phyloP scores from a whole-genome alignment of 129 eudicot species.

The Kitagawia praeruptora region DNA sequence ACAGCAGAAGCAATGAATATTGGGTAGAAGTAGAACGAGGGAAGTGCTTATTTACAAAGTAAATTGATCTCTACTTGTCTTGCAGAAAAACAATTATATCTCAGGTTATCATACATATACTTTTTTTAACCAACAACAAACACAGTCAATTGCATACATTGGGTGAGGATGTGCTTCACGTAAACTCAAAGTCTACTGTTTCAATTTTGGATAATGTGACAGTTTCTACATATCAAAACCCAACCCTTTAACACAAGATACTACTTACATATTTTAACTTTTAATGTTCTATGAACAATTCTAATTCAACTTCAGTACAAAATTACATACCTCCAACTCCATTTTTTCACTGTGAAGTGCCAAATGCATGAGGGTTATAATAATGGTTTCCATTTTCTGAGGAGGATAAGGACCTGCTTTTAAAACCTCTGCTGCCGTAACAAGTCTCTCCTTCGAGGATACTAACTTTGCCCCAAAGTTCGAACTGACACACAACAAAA shows the following conservation, averaged over 20 bases:
- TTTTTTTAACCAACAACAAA: neutral
- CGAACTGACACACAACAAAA: slow-evolving; percentile 38
- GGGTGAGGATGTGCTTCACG: neutral
- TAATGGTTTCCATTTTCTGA: slow-evolving; percentile 64
- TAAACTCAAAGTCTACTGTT: neutral
- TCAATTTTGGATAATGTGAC: neutral
- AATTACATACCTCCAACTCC: slow-evolving; percentile 68
- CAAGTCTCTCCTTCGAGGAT: slow-evolving; percentile 43
- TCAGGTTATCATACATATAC: neutral
- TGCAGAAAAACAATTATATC: too few species aligned
- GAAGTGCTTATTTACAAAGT: neutral
- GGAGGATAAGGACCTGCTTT: slow-evolving; percentile 72
- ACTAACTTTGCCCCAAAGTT: slow-evolving; percentile 68
- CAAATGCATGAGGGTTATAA: slow-evolving; percentile 76
- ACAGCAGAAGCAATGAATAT: neutral
- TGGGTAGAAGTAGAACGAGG: neutral
- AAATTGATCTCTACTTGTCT: neutral
- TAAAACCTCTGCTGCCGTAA: slow-evolving; percentile 59
- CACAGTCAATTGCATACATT: neutral
- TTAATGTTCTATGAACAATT: neutral
- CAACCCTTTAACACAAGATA: neutral
- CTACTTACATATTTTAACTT: neutral
- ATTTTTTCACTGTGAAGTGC: slow-evolving; percentile 73
- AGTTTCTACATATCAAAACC: neutral
- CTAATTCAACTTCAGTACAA: neutral